Base-by-base conservation (phyloP, 2,329 filamentous ascomycete genomes). In the Aspergillus persii region DNA sequence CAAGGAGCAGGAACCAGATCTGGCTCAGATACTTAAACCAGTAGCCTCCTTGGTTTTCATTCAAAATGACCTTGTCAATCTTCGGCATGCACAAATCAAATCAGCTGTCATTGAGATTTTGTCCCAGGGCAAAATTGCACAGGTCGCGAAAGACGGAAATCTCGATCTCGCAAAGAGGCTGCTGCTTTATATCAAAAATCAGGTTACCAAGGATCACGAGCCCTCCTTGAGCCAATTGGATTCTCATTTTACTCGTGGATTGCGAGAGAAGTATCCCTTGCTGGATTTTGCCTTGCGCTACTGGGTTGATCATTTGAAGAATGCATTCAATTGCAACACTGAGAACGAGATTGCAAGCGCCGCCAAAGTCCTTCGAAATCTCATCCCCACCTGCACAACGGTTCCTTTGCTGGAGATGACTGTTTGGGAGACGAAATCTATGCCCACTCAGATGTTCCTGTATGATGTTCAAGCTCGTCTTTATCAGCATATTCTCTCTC, bases 351-450 rank as follows among this genome's bases (percentile, higher is more conserved):
- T 57, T 5, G 71, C 74, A 39, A 76, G 78, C 39, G 68, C 81
- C 2, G 74, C 77, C 1, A 71, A 76, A 23, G 80, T 82, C 33
- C 72, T 85, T 53, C 76, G 77, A 56, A 77, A 76, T 33, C 69
- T 79, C 15, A 78, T 85, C 57, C 81, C 83, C 0, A 70, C 74
- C 4, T 76, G 74, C 1, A 76, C 78, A 0, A 72, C 74, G 3
- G 65, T 84, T 18, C 67, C 80, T 2, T 67, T 83, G 7, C 69
- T 85, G 0, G 79, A 84, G 62, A 78, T 78, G 61, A 71, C 79
- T 4, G 73, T 79, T 57, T 85, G 81, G 80, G 74, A 78, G 29
- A 69, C 69, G 51, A 62, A 65, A n/a, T 61, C 73, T 2, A 71
- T 68, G 2, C 75, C 76, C 1, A 62, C 68, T 4, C 62, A 74